Percentiles rank a stretch among this genome's conserved stretches.
phyloP scores from a whole-genome alignment of 306 rosid genomes.

The Lotus japonicus region DNA sequence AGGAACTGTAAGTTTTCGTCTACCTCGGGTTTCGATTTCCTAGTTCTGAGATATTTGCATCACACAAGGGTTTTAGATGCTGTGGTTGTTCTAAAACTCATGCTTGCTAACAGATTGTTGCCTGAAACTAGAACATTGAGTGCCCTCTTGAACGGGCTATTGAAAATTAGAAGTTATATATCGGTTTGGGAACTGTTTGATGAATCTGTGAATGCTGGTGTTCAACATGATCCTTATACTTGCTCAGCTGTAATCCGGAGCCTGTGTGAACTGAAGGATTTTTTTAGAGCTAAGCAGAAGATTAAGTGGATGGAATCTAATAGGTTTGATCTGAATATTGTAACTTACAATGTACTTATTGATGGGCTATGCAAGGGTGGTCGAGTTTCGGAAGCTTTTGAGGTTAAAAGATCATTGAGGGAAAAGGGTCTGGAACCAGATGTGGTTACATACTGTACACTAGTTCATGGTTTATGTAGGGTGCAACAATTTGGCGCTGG shows the following conservation, averaged over 20 bases:
- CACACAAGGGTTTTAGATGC: conserved; percentile 46
- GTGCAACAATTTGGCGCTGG: conserved; percentile 50
- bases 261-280: conserved; percentile 70
- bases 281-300: conserved; percentile 55
- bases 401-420: conserved; percentile 44
- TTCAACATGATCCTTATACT: conserved; percentile 54
- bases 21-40: conserved; percentile 71
- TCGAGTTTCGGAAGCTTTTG: conserved; percentile 58
- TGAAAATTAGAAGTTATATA: conserved; percentile 53
- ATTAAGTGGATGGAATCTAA: conserved; percentile 48
- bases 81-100: conserved; percentile 46
- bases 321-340: conserved; percentile 42
- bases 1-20: conserved; percentile 33
- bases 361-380: conserved; percentile 75
- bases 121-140: conserved; percentile 83
- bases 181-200: conserved; percentile 57
- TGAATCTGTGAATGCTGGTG: conserved; percentile 53
- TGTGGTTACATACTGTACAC: conserved; percentile 63
- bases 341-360: conserved; percentile 66
- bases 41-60: conserved; percentile 61
- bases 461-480: conserved; percentile 70
- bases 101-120: conserved; percentile 44
- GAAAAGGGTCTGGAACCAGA: conserved; percentile 73
- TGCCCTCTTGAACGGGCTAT: conserved; percentile 66
- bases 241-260: conserved; percentile 59